Evolutionary conservation across 2,329 filamentous ascomycete genomes (phyloP).

Genomic region (Diaporthe citri): DNA sequence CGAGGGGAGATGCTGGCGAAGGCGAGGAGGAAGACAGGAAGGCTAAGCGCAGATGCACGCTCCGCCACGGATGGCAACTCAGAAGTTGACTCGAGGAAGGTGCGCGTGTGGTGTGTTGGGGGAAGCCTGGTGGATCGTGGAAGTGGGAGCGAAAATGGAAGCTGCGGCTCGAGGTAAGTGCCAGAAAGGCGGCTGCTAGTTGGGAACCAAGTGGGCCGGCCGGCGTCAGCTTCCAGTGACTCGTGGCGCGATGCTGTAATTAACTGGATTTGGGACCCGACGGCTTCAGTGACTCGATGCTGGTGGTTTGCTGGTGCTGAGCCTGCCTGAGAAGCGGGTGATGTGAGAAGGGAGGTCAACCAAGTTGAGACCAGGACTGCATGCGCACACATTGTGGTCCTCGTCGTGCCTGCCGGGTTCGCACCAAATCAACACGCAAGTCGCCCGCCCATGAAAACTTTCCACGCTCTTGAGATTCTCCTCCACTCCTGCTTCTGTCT

Average conservation of each 20-base stretch:
- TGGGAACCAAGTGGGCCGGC: background rate
- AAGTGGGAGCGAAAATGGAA: background rate
- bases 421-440: background rate
- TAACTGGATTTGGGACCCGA: background rate
- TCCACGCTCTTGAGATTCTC: background rate
- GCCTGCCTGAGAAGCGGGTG: background rate
- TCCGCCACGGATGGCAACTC: background rate
- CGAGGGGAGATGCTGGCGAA: background rate
- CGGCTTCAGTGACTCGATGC: background rate
- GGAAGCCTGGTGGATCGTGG: background rate
- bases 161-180: background rate
- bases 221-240: background rate
- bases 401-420: too few species aligned
- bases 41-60: too few species aligned
- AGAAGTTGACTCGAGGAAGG: background rate
- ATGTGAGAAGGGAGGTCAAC: too few species aligned
- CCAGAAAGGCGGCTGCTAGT: background rate
- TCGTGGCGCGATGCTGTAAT: background rate
- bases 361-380: background rate
- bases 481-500: too few species aligned
- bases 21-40: background rate
- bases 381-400: background rate
- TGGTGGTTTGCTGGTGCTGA: background rate
- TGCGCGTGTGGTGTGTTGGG: too few species aligned
- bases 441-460: background rate